A percentile compares a stretch with the other conserved stretches of the same genome.
phyloP scores from a whole-genome alignment of 1,284 basidiomycete genomes.

The Ceratobasidium sp. region DNA sequence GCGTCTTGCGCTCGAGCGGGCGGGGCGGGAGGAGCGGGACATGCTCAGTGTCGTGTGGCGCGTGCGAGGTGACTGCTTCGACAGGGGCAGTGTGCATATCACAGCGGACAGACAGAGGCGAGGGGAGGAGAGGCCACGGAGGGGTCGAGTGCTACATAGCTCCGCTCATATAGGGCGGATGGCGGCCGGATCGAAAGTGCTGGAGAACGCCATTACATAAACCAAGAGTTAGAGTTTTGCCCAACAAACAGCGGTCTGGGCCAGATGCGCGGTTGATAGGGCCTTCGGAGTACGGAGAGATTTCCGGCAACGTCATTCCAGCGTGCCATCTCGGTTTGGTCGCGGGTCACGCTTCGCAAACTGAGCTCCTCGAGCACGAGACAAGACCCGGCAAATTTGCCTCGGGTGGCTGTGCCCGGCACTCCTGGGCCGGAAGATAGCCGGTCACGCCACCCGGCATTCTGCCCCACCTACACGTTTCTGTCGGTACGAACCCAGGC shows the following conservation, averaged over 20 bases:
- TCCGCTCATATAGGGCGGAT: background rate
- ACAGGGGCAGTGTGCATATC: slow-evolving; percentile 33
- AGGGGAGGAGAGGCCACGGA: background rate
- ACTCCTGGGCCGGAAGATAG: background rate
- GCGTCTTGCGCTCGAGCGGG: slow-evolving; percentile 44
- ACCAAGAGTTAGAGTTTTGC: too few relatives aligned
- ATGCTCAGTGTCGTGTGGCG: slow-evolving; percentile 36
- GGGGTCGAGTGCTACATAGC: background rate
- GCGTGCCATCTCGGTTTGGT: background rate
- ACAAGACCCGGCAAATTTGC: background rate
- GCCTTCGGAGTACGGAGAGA: too few relatives aligned
- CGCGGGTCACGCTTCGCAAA: background rate
- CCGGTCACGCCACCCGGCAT: background rate
- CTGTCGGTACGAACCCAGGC: too few relatives aligned
- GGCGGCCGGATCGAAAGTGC: too few relatives aligned
- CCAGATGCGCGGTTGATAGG: too few relatives aligned
- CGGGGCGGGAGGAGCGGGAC: slow-evolving; percentile 18
- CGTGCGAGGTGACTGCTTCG: slow-evolving; percentile 18
- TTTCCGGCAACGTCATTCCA: too few relatives aligned
- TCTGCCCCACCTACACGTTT: too few relatives aligned
- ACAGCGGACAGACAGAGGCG: slow-evolving; percentile 2
- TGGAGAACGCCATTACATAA: too few relatives aligned
- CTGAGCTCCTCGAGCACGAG: background rate
- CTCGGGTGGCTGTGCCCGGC: background rate
- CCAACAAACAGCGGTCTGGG: too few relatives aligned